Percentiles rank a stretch among this genome's conserved stretches.
Evolutionary conservation across 2,329 filamentous ascomycete genomes (phyloP).

Genomic region (Xylaria sp.): DNA sequence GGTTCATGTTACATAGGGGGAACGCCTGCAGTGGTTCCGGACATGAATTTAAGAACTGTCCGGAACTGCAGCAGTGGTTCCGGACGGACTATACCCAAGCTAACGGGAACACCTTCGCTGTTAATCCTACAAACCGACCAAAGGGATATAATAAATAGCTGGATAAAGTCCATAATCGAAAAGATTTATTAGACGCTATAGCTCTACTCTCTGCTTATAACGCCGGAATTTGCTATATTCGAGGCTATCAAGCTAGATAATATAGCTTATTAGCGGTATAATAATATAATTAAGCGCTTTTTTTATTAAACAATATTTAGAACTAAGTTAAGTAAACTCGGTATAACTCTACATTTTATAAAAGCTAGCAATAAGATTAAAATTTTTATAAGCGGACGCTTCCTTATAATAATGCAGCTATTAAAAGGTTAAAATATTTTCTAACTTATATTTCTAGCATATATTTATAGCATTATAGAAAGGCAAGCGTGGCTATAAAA

Average conservation of each 20-base stretch:
- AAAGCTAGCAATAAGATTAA: neutral
- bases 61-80: no score
- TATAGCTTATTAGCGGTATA: neutral
- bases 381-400: neutral
- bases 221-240: neutral
- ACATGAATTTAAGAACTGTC: no score
- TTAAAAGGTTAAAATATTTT: neutral
- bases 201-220: neutral
- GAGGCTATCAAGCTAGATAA: neutral
- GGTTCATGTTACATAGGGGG: no score
- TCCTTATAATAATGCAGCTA: neutral
- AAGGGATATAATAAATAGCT: neutral
- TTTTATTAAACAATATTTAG: neutral
- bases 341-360: neutral
- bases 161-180: neutral
- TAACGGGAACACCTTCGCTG: neutral
- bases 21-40: no score
- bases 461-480: neutral
- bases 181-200: neutral
- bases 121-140: neutral
- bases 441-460: neutral
- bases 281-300: neutral
- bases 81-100: no score
- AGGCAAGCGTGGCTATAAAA: neutral
- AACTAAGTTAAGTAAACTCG: neutral